Percentiles rank a stretch among this genome's conserved stretches.
These are phyloP conservation scores for Rhizopogon roseolus DNA, from an alignment of 768 basidiomycete genomes.

Conservation along the genomic window DNA sequence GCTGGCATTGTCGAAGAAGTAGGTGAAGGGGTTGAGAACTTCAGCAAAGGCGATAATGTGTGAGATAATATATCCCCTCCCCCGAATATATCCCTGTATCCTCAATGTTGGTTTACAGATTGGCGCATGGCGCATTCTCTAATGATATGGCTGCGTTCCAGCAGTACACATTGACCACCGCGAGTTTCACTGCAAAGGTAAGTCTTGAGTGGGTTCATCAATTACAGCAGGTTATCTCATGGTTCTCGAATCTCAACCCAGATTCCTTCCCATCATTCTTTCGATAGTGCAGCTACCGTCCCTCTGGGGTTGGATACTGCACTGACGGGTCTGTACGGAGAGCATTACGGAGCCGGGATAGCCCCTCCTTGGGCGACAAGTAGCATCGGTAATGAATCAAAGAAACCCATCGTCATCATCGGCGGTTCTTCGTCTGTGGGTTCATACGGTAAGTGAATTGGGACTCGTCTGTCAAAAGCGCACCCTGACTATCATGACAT, in stretches of 20 bases:
- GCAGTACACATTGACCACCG: conserved; percentile 32
- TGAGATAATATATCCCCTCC: conserved; percentile 9
- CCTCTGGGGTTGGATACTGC: conserved; percentile 44
- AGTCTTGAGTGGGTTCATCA: not conserved
- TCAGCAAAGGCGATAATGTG: conserved; percentile 37
- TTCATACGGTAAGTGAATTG: conserved; percentile 32
- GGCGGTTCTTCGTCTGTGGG: conserved; percentile 47
- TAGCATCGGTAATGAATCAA: conserved; percentile 34
- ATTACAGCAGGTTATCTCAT: too few relatives aligned
- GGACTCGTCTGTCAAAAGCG: conserved; percentile 1
- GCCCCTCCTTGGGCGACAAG: conserved; percentile 29
- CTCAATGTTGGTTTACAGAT: conserved; percentile 19
- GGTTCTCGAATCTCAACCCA: conserved; percentile 8
- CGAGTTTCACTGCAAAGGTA: conserved; percentile 34
- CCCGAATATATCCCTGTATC: conserved; percentile 8
- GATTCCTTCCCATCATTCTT: conserved; percentile 40
- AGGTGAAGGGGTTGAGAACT: conserved; percentile 31
- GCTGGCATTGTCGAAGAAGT: conserved; percentile 36
- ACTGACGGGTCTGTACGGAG: conserved; percentile 40
- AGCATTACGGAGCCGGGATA: conserved; percentile 34
- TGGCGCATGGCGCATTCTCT: conserved; percentile 22
- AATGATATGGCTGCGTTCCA: conserved; percentile 34
- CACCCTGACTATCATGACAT: not conserved
- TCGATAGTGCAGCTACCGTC: conserved; percentile 42
- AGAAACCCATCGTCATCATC: conserved; percentile 39